Evolutionary conservation across 2,329 filamentous ascomycete species (phyloP).

Genomic region (Amylocarpus encephaloides): DNA sequence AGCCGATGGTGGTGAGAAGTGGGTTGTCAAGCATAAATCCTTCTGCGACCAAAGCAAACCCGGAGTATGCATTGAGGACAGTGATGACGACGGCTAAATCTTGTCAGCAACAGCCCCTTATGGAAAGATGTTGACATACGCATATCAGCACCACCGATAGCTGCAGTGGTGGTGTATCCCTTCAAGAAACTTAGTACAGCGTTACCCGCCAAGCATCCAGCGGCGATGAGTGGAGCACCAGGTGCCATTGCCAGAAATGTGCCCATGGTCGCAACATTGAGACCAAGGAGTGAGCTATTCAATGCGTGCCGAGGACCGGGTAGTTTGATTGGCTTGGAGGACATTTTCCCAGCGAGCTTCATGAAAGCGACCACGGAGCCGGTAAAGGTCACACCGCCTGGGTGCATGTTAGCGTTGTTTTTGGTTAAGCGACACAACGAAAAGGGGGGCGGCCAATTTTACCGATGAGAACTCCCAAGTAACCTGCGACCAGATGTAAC

Average conservation of each 20-base stretch:
- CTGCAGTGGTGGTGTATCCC: conserved; percentile 80
- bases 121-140: conserved; percentile 37
- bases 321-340: conserved; percentile 65
- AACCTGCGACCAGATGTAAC: conserved; percentile 78
- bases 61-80: conserved; percentile 84
- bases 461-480: conserved; percentile 79
- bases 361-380: conserved; percentile 85
- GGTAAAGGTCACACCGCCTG: conserved; percentile 78
- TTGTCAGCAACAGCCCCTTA: background rate
- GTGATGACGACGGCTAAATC: conserved; percentile 71
- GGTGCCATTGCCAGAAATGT: conserved; percentile 78
- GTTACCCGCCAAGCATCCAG: conserved; percentile 69
- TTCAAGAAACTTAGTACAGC: conserved; percentile 75
- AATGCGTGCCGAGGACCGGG: conserved; percentile 66
- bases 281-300: conserved; percentile 67
- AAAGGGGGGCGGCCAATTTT: conserved; percentile 3
- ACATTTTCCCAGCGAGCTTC: conserved; percentile 78
- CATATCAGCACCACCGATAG: conserved; percentile 92
- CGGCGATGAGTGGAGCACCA: conserved; percentile 71
- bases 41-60: conserved; percentile 83
- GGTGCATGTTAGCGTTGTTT: background rate
- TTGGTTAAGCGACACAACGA: background rate
- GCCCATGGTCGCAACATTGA: conserved; percentile 77
- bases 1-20: conserved; percentile 76
- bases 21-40: conserved; percentile 89